Evolutionary conservation across 2,329 filamentous ascomycete genomes (phyloP), one percentile per base, ranked within the genome.

Genomic region (Exophiala spinifera): DNA sequence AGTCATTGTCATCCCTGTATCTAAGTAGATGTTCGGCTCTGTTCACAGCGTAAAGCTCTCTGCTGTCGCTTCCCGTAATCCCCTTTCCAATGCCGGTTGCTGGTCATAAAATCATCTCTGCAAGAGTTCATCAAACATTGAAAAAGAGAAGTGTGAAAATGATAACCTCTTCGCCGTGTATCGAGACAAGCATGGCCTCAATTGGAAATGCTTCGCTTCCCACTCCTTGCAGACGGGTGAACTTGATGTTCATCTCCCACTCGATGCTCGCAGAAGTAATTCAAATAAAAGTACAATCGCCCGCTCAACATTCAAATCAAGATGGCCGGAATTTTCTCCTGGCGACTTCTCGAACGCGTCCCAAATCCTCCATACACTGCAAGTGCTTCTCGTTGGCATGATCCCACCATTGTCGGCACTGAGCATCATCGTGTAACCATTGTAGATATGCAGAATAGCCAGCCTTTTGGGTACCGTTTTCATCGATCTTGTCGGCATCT

Each of bases 401-500:
- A 39, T 76, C 72, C 75, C 74, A 78, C 61, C 76, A 75, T 50
- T 71, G 67, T n/a, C 72, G 66, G 43, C 76, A 73, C 45, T 68
- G 67, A 13, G 66, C 65, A 54, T 78, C 75, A 56, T 79, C 74
- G 36, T 76, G 68, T 15, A 78, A 60, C 15, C 71, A 72, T 43
- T 72, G 69, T 54, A 76, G 65, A 54, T 78, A 78, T 1, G 71
- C 71, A 33, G 65, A 69, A 54, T 70, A 77, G 0, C 76, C 76
- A 4, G 70, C 72, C 55, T 70, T 70, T 10, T 62, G 62, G 4
- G 36, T 42, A 8, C 51, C 51, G 31, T 44, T 33, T n/a, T 46
- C 48, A 2, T 57, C 48, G 39, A 53, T 13, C 2, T 36, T 36
- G 13, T 59, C 53, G 19, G 64, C 64, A 11, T 50, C 57, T 11